These are phyloP conservation scores for Aethionema arabicum DNA, from an alignment of 345 rosid species.

Conservation along the genomic window DNA sequence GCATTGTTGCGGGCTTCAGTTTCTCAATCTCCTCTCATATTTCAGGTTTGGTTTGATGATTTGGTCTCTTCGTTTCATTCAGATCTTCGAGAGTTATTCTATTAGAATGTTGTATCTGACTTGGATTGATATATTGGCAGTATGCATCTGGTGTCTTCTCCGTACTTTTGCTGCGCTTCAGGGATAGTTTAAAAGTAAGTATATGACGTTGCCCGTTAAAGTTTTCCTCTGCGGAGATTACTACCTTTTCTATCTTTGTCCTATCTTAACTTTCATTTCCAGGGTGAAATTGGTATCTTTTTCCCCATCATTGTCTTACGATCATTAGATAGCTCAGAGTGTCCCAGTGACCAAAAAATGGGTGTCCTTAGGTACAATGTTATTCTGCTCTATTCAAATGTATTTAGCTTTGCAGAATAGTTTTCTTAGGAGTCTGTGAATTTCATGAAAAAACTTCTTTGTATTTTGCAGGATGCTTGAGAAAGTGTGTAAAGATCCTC, in stretches of 20 bases:
- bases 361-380: slow-evolving; percentile 79
- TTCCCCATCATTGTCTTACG: slow-evolving; percentile 92
- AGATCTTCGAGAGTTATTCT: slow-evolving; percentile 13
- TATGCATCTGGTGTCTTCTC: slow-evolving; percentile 95
- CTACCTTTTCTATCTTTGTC: slow-evolving; percentile 13
- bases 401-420: slow-evolving; percentile 28
- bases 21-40: slow-evolving; percentile 81
- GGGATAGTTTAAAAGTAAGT: slow-evolving; percentile 97
- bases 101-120: slow-evolving; percentile 35
- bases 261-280: slow-evolving; percentile 33
- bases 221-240: slow-evolving; percentile 11
- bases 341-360: slow-evolving; percentile 69
- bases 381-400: slow-evolving; percentile 27
- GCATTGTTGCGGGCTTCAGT: slow-evolving; percentile 95
- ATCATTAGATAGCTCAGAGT: slow-evolving; percentile 78
- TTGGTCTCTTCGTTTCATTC: slow-evolving; percentile 20
- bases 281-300: slow-evolving; percentile 97
- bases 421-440: slow-evolving; percentile 27
- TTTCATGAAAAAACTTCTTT: slow-evolving; percentile 8
- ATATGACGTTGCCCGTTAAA: slow-evolving; percentile 28
- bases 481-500: slow-evolving; percentile 91
- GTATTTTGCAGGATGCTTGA: slow-evolving; percentile 76
- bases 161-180: slow-evolving; percentile 80
- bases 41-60: slow-evolving; percentile 63
- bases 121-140: slow-evolving; percentile 53